Conservation (phyloP, 2,329 filamentous ascomycete species). For the Penicillium palitans region DNA sequence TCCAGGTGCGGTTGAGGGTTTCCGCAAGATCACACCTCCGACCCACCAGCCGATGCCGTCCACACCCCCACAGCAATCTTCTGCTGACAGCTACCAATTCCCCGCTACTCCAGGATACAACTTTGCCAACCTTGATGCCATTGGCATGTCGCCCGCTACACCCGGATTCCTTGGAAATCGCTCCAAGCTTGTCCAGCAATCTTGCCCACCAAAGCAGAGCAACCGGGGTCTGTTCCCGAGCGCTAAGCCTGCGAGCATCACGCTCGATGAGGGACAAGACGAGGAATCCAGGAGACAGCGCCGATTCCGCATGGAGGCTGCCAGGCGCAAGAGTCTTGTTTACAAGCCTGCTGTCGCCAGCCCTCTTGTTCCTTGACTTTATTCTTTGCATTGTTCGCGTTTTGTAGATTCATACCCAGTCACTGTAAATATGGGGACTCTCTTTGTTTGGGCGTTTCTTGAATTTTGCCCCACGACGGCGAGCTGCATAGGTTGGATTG, state of each 20-base stretch:
- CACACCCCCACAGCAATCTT: constrained; percentile 19
- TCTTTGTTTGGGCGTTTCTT: constrained; percentile 12
- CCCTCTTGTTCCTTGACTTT: constrained; percentile 58
- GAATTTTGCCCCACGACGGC: neutral
- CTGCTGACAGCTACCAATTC: constrained; percentile 23
- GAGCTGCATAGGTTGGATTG: neutral
- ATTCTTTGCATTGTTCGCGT: constrained; percentile 8
- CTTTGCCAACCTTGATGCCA: constrained; percentile 39
- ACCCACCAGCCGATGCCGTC: constrained; percentile 19
- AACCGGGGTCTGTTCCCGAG: constrained; percentile 44
- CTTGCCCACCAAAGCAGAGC: constrained; percentile 56
- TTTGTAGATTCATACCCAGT: constrained; percentile 16
- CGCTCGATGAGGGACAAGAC: constrained; percentile 23
- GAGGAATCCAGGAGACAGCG: constrained; percentile 45
- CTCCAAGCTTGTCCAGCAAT: constrained; percentile 51
- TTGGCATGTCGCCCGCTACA: constrained; percentile 47
- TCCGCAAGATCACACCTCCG: constrained; percentile 38
- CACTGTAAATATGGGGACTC: constrained; percentile 23
- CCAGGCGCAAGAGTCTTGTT: constrained; percentile 73
- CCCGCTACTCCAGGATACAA: constrained; percentile 39
- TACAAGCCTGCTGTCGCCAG: constrained; percentile 75
- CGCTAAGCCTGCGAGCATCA: constrained; percentile 3
- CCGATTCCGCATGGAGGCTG: constrained; percentile 66
- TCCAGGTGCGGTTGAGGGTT: constrained; percentile 33
- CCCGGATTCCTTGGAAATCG: constrained; percentile 49